A percentile compares a stretch with the other conserved stretches of the same genome.
These are phyloP conservation scores for Medicago lupulina DNA, from an alignment of 306 rosid genomes.

Conservation along the genomic window DNA sequence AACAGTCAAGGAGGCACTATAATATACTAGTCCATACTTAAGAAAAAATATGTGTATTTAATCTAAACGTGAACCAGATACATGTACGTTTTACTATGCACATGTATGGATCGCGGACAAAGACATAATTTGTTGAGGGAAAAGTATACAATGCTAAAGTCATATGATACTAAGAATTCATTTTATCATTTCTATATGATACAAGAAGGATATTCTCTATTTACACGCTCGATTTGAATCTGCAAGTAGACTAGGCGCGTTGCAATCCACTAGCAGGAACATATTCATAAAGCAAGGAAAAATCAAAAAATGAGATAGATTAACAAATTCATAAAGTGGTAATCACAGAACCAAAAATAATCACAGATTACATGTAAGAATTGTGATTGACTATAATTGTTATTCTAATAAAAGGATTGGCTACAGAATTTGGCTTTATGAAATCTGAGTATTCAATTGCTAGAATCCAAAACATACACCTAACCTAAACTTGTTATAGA, in stretches of 20 bases:
- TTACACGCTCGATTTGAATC: slow-evolving; percentile 45
- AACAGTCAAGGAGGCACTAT: slow-evolving; percentile 42
- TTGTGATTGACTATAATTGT: too few species aligned
- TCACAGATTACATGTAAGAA: background rate
- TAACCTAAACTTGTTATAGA: too few species aligned
- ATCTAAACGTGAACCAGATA: too few species aligned
- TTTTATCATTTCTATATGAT: slow-evolving; percentile 12
- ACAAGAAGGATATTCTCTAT: slow-evolving; percentile 49
- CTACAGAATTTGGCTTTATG: too few species aligned
- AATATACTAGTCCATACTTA: background rate
- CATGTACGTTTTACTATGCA: too few species aligned
- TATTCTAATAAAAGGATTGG: too few species aligned
- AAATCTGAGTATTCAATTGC: too few species aligned
- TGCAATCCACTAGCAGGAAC: slow-evolving; percentile 40
- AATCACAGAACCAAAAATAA: background rate
- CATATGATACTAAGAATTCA: slow-evolving; percentile 21
- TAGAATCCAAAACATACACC: too few species aligned
- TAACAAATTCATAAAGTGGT: background rate
- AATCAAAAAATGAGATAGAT: background rate
- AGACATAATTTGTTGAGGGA: background rate
- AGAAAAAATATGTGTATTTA: too few species aligned
- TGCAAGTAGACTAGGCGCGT: slow-evolving; percentile 40
- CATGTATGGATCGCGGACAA: background rate
- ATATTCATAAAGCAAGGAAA: background rate
- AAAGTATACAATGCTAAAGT: background rate